These are phyloP conservation scores for Fusarium avenaceum DNA, from an alignment of 2,329 filamentous ascomycete species.

Conservation along the genomic window DNA sequence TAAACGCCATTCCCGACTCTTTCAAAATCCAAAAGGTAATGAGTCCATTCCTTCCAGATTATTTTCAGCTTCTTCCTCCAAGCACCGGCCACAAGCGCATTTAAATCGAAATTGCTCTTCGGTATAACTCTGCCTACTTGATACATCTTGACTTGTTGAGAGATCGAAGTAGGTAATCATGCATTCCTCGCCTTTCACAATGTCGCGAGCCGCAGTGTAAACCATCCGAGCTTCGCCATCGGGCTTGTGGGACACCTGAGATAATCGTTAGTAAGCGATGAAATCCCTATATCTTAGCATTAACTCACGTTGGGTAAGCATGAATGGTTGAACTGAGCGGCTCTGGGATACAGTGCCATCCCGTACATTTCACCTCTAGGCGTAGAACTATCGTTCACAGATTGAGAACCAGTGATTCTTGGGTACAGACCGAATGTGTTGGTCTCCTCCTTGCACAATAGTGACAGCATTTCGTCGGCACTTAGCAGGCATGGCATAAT, in stretches of 20 bases:
- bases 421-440: constrained; percentile 51
- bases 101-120: constrained; percentile 46
- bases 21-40: constrained; percentile 38
- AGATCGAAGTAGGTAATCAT: constrained; percentile 51
- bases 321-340: constrained; percentile 51
- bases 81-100: constrained; percentile 47
- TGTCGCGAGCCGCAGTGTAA: constrained; percentile 46
- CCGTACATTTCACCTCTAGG: constrained; percentile 47
- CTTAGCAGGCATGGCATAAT: constrained; percentile 31
- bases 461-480: constrained; percentile 39
- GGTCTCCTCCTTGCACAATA: constrained; percentile 51
- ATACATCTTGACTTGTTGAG: constrained; percentile 25
- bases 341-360: constrained; percentile 47
- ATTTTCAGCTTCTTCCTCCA: constrained; percentile 42
- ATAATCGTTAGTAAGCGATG: background rate
- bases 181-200: constrained; percentile 45
- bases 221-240: constrained; percentile 46
- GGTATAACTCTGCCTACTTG: constrained; percentile 34
- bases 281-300: no score
- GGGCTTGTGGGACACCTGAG: constrained; percentile 47
- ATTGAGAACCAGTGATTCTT: constrained; percentile 40
- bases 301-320: constrained; percentile 49
- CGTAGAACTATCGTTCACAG: constrained; percentile 16
- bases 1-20: background rate
- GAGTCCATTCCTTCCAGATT: constrained; percentile 43